A percentile compares a stretch with the other conserved stretches of the same genome.
These are phyloP conservation scores for Abrus pulchellus DNA, from an alignment of 306 rosid genomes.

Conservation along the genomic window DNA sequence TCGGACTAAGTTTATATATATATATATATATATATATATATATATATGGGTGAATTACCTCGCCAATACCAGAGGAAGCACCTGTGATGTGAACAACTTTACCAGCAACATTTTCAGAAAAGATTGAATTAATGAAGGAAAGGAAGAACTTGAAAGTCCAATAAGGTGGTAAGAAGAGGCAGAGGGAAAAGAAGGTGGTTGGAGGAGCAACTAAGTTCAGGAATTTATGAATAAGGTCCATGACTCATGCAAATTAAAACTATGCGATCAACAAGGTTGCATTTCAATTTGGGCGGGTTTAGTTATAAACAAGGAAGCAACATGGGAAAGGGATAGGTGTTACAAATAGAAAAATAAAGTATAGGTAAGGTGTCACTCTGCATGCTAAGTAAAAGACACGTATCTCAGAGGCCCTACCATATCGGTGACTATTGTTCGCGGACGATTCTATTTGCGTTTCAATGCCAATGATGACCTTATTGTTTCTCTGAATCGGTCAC, in stretches of 20 bases:
- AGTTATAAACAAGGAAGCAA: not conserved
- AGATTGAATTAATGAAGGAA: constrained; percentile 43
- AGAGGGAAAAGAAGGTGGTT: constrained; percentile 64
- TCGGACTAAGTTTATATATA: too few species aligned
- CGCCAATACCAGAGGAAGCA: constrained; percentile 65
- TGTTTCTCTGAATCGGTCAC: constrained; percentile 18
- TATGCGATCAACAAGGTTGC: too few species aligned
- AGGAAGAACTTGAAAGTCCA: constrained; percentile 54
- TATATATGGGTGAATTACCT: constrained; percentile 16
- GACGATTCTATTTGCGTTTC: not conserved
- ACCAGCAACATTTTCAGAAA: constrained; percentile 62
- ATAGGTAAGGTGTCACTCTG: constrained; percentile 48
- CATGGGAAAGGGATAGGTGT: constrained; percentile 6
- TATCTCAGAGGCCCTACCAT: not conserved
- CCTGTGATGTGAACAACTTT: constrained; percentile 80
- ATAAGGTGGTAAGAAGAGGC: constrained; percentile 65
- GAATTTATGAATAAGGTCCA: constrained; percentile 62
- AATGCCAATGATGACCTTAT: not conserved
- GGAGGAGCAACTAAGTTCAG: constrained; percentile 68
- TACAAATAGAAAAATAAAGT: not conserved
- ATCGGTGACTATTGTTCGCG: constrained; percentile 5
- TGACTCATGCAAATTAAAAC: not conserved
- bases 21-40: too few species aligned
- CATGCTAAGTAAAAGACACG: constrained; percentile 55
- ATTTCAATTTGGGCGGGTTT: not conserved